Conservation (phyloP, 305 asterid genomes). For the Fraxinus albicans region DNA sequence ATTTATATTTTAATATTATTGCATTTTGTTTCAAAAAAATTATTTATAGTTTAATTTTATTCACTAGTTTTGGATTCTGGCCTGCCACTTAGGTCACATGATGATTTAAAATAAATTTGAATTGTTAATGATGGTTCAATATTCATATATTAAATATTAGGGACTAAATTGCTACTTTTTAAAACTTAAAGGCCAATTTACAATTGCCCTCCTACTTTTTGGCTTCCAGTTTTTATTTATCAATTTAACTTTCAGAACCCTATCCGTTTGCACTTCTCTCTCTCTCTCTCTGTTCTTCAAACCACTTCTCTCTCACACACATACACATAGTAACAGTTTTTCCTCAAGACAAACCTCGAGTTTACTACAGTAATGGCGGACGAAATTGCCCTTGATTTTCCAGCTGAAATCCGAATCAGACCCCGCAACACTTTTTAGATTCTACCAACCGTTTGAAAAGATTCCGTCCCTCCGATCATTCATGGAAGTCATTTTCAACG, state of each 20-base stretch:
- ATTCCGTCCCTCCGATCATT: slow-evolving; percentile 28
- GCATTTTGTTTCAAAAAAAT: not conserved
- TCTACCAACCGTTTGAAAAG: slow-evolving; percentile 45
- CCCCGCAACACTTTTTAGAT: slow-evolving; percentile 33
- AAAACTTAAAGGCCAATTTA: not conserved
- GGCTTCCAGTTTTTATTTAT: slow-evolving; percentile 22
- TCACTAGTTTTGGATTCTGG: too few relatives aligned
- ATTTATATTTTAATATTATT: too few relatives aligned
- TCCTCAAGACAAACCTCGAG: slow-evolving; percentile 19
- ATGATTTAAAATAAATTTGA: not conserved
- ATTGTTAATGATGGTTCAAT: not conserved
- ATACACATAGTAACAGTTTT: not conserved
- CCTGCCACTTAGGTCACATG: not conserved
- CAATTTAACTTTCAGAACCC: slow-evolving; percentile 38
- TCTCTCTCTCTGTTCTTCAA: slow-evolving; percentile 8
- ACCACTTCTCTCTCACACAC: slow-evolving; percentile 21
- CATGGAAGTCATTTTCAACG: slow-evolving; percentile 37
- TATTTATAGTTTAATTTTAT: too few relatives aligned
- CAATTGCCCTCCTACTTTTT: not conserved
- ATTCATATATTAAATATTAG: not conserved
- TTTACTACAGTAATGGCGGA: slow-evolving; percentile 41
- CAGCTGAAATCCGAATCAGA: slow-evolving; percentile 16
- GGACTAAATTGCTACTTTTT: not conserved
- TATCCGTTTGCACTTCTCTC: slow-evolving; percentile 40
- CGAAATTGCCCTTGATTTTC: slow-evolving; percentile 31